Base-by-base conservation (phyloP, 75 land plant species). In the Selaginella moellendorffii region DNA sequence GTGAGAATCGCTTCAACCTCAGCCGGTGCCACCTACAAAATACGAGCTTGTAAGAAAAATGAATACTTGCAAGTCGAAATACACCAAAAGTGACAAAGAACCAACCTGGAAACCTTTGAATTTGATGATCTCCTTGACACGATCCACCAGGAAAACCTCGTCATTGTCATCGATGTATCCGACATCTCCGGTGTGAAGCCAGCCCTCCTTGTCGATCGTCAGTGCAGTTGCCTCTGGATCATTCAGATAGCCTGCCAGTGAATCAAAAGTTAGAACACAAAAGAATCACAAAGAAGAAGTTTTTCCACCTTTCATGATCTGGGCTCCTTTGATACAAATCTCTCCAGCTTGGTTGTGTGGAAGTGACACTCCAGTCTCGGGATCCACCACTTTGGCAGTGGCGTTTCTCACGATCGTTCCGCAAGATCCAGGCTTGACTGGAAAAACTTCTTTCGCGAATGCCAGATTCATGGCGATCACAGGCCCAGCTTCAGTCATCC, bases 81-180 rank as follows among this genome's bases (percentile, higher is more conserved):
- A n/a, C n/a, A n/a, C n/a, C n/a, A n/a, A n/a, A n/a, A n/a, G n/a
- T n/a, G n/a, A 36, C 5, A 36, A 36, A 36, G 46, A 36, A 56
- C 5, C n/a, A 5, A 85, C 86, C 83, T 83, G 82, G 52, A 63
- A 86, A 0, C 63, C 83, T 30, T 83, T 81, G 67, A 76, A 78
- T 56, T 86, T 86, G 10, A 86, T 86, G 18, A 86, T 65, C 31
- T 86, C 90, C 53, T 86, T 86, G 12, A 86, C 63, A 63, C 86
- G 52, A 67, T 86, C 86, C n/a, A 81, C 86, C 58, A 83, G 24
- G 30, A 31, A 77, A 20, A 83, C 62, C 36, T 31, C 72, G 0
- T 81, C 90, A 24, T 81, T 74, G 9, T 69, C 56, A 63, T 83
- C 86, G 31, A 85, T 51, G 62, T 80, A 80, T 10, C 89, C 77